Conservation (phyloP, 805 yeast genomes). For the Schwanniomyces vanrijiae region DNA sequence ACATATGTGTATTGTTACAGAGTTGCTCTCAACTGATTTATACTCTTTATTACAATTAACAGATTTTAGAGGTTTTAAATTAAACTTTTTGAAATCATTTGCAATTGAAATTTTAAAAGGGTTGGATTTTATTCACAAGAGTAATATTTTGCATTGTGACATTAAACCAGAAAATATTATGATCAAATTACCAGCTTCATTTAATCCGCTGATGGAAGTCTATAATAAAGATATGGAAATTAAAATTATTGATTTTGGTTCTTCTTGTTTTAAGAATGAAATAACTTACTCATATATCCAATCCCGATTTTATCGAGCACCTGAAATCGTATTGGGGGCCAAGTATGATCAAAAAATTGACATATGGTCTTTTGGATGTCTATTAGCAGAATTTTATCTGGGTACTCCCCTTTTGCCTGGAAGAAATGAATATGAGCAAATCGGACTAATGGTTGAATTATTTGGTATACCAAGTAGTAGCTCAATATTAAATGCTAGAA, state of each 20-base stretch:
- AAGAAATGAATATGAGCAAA: conserved; percentile 47
- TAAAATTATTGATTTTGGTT: conserved; percentile 81
- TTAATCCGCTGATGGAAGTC: conserved; percentile 4
- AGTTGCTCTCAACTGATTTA: conserved; percentile 64
- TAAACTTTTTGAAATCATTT: conserved; percentile 42
- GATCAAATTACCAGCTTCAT: conserved; percentile 38
- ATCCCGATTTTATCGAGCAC: conserved; percentile 77
- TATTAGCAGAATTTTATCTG: conserved; percentile 35
- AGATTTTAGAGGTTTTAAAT: conserved; percentile 49
- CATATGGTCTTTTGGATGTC: conserved; percentile 50
- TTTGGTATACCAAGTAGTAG: conserved; percentile 49
- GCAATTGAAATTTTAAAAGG: conserved; percentile 59
- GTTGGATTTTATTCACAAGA: conserved; percentile 55
- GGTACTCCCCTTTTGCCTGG: conserved; percentile 49
- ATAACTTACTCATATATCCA: conserved; percentile 51
- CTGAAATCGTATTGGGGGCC: conserved; percentile 72
- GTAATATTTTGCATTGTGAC: conserved; percentile 75
- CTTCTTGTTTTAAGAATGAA: conserved; percentile 50
- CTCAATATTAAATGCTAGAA: conserved; percentile 39
- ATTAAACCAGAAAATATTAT: conserved; percentile 83
- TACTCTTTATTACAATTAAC: conserved; percentile 57
- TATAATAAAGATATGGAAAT: conserved; percentile 46
- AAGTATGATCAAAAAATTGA: conserved; percentile 55
- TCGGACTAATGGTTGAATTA: conserved; percentile 41
- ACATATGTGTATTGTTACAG: conserved; percentile 81